Percentiles rank a stretch among this genome's conserved stretches.
Evolutionary conservation across 2,329 filamentous ascomycete genomes (phyloP).

Genomic region (Calonectria crousiana): DNA sequence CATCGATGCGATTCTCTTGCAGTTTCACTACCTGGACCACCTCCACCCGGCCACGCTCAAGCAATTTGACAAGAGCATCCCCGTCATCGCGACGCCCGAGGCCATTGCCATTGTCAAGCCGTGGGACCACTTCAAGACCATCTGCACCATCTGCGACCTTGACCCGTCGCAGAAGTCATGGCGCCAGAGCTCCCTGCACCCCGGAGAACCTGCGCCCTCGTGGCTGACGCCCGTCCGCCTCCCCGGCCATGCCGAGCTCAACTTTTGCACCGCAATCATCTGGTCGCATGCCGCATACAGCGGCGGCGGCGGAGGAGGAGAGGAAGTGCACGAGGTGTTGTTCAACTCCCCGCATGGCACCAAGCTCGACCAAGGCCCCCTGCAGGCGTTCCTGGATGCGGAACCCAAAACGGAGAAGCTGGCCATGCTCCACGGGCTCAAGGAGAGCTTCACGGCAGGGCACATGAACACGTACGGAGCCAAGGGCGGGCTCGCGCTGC

Average conservation of each 20-base stretch:
- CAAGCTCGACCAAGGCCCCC: conserved; percentile 24
- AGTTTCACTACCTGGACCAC: conserved; percentile 37
- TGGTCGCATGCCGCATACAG: conserved; percentile 31
- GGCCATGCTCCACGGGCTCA: conserved; percentile 40
- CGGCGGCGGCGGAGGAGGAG: neutral
- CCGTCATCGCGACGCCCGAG: conserved; percentile 34
- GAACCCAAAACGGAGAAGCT: conserved; percentile 38
- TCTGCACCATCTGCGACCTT: conserved; percentile 29
- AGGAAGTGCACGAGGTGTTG: conserved; percentile 36
- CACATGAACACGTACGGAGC: conserved; percentile 27
- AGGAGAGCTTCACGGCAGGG: conserved; percentile 32
- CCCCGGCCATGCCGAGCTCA: conserved; percentile 28
- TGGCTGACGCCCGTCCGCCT: conserved; percentile 39
- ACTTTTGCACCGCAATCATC: conserved; percentile 36
- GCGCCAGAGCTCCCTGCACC: conserved; percentile 32
- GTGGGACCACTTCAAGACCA: conserved; percentile 37
- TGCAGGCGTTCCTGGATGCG: conserved; percentile 36
- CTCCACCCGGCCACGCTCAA: conserved; percentile 34
- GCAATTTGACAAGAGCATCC: conserved; percentile 33
- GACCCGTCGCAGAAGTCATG: conserved; percentile 18
- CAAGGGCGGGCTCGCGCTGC: conserved; percentile 33
- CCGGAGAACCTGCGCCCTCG: conserved; percentile 34
- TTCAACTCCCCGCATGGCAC: conserved; percentile 39
- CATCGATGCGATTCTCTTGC: conserved; percentile 39
- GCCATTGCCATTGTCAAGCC: conserved; percentile 24